phyloP scores from a whole-genome alignment of 2,329 filamentous ascomycete species.

The Erysiphe pulchra region DNA sequence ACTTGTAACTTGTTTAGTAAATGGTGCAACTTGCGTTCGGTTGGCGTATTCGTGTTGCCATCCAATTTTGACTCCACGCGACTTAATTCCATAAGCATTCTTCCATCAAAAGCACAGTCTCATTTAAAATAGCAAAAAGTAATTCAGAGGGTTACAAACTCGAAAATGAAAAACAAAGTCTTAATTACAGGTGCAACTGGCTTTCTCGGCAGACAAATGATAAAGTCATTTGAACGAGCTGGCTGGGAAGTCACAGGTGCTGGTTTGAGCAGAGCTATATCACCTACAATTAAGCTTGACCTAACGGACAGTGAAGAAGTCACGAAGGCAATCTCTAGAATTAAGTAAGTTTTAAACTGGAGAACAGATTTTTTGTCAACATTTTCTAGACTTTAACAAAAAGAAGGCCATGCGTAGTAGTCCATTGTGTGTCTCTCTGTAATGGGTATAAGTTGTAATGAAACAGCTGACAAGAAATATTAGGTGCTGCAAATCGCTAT shows the following conservation, averaged over 20 bases:
- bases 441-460: neutral
- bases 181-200: constrained; percentile 70
- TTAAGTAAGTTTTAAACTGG: constrained; percentile 21
- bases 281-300: constrained; percentile 28
- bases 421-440: constrained; percentile 44
- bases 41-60: no score
- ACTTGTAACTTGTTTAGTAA: no score
- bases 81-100: no score
- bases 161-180: constrained; percentile 22
- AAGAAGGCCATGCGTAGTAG: constrained; percentile 43
- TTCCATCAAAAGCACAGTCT: constrained; percentile 16
- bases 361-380: neutral
- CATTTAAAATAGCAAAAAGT: constrained; percentile 22
- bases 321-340: constrained; percentile 22
- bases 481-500: constrained; percentile 67
- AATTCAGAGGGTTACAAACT: constrained; percentile 24
- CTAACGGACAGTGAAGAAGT: constrained; percentile 17
- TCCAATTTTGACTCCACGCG: no score
- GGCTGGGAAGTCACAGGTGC: constrained; percentile 49
- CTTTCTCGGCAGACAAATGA: constrained; percentile 56
- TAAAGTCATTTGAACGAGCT: constrained; percentile 38
- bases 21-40: no score
- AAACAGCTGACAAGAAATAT: constrained; percentile 1
- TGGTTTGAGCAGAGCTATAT: constrained; percentile 48
- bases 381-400: constrained; percentile 1